Evolutionary conservation across 768 basidiomycete genomes (phyloP).

Genomic region (Tricholoma hemisulphureum): DNA sequence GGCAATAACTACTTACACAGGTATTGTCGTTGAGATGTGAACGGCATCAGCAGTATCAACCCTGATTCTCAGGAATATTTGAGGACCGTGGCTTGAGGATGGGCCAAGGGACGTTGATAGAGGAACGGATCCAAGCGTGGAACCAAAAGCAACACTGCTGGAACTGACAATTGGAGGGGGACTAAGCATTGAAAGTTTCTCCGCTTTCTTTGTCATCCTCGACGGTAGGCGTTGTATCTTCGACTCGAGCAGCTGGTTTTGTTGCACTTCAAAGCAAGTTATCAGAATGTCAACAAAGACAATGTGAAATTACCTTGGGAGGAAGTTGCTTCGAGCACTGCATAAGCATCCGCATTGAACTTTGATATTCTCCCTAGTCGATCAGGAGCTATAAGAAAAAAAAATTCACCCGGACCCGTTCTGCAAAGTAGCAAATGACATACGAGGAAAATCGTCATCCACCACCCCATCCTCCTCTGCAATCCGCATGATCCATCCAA

Average conservation of each 20-base stretch:
- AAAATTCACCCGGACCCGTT: slow-evolving; percentile 5
- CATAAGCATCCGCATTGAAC: slow-evolving; percentile 89
- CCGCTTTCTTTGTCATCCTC: slow-evolving; percentile 59
- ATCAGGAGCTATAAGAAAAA: slow-evolving; percentile 73
- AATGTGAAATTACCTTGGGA: slow-evolving; percentile 52
- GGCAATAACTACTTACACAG: slow-evolving; percentile 59
- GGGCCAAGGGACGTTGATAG: slow-evolving; percentile 70
- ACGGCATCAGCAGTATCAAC: slow-evolving; percentile 81
- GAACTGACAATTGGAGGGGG: slow-evolving; percentile 36
- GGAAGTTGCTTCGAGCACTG: slow-evolving; percentile 73
- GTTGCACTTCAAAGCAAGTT: slow-evolving; percentile 43
- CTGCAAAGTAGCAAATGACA: slow-evolving; percentile 28
- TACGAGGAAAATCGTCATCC: slow-evolving; percentile 97
- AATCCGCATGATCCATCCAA: slow-evolving; percentile 91
- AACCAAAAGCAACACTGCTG: slow-evolving; percentile 48
- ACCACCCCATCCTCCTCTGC: slow-evolving; percentile 98
- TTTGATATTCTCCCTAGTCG: slow-evolving; percentile 80
- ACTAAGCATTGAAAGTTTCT: slow-evolving; percentile 46
- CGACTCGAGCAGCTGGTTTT: slow-evolving; percentile 77
- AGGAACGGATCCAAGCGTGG: slow-evolving; percentile 44
- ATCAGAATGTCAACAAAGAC: slow-evolving; percentile 17
- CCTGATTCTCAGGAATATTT: slow-evolving; percentile 78
- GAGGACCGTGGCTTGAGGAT: slow-evolving; percentile 71
- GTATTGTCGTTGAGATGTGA: slow-evolving; percentile 86
- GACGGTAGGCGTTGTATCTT: slow-evolving; percentile 85